phyloP scores from a whole-genome alignment of 1,284 basidiomycete genomes.

The Moniliella sp. region DNA sequence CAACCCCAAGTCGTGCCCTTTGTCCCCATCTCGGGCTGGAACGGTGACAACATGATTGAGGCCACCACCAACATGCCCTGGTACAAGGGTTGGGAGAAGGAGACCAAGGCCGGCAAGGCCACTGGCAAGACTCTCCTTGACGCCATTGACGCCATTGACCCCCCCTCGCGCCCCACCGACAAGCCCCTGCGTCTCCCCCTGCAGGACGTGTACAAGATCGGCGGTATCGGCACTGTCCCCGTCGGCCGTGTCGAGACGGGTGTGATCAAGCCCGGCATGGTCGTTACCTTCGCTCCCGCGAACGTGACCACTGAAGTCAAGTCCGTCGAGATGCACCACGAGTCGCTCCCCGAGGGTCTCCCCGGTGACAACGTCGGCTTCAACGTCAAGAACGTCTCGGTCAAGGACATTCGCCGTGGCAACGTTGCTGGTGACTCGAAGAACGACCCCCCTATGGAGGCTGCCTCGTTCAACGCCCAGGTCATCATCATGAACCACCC shows the following conservation, averaged over 20 bases:
- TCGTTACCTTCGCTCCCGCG: slow-evolving; percentile 77
- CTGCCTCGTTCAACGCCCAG: slow-evolving; percentile 97
- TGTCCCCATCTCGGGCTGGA: slow-evolving; percentile 99
- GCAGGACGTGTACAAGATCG: slow-evolving; percentile 99
- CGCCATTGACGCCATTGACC: slow-evolving; percentile 97
- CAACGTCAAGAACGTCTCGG: slow-evolving; percentile 82
- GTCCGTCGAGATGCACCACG: slow-evolving; percentile 99
- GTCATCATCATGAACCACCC: slow-evolving; percentile 99
- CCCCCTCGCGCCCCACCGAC: slow-evolving; percentile 84
- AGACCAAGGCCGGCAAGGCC: slow-evolving; percentile 70
- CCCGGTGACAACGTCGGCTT: slow-evolving; percentile 99
- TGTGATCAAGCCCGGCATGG: slow-evolving; percentile 97
- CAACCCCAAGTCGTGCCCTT: slow-evolving; percentile 98
- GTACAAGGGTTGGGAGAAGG: slow-evolving; percentile 62
- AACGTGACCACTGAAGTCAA: slow-evolving; percentile 99
- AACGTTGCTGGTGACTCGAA: slow-evolving; percentile 98
- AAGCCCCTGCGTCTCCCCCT: slow-evolving; percentile 99
- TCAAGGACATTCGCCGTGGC: slow-evolving; percentile 99
- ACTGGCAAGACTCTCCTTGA: slow-evolving; percentile 99
- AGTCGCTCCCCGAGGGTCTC: slow-evolving; percentile 78
- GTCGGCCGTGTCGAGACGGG: slow-evolving; percentile 99
- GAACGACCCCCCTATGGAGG: slow-evolving; percentile 98
- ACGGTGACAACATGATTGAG: slow-evolving; percentile 99
- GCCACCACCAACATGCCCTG: slow-evolving; percentile 61
- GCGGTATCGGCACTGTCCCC: slow-evolving; percentile 99